These are phyloP conservation scores for Dryas octopetala DNA, from an alignment of 306 rosid genomes.

Conservation along the genomic window DNA sequence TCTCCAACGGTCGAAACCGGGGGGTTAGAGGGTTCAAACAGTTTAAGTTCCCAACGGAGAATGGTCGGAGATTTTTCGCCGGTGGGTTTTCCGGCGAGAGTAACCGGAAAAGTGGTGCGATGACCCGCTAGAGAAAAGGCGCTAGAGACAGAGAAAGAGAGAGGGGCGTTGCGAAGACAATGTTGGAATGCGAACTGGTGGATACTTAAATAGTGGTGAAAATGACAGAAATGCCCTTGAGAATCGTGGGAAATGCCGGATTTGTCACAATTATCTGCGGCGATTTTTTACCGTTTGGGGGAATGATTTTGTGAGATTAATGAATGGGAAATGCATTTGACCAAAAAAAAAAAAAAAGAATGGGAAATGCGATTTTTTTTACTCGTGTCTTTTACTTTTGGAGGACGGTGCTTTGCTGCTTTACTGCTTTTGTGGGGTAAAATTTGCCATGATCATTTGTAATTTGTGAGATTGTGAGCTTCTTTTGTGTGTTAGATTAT, in stretches of 20 bases:
- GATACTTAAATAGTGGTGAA: not conserved
- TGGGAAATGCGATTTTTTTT: not conserved
- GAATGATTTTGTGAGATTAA: slow-evolving; percentile 8
- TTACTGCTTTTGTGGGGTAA: too few species aligned
- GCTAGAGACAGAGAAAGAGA: slow-evolving; percentile 11
- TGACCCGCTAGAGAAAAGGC: slow-evolving; percentile 12
- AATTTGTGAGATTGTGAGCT: not conserved
- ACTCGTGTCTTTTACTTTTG: not conserved
- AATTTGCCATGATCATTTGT: not conserved
- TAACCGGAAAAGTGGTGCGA: slow-evolving; percentile 39
- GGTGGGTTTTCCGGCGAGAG: slow-evolving; percentile 33
- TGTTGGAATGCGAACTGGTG: slow-evolving; percentile 48
- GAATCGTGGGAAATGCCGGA: not conserved
- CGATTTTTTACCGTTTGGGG: slow-evolving; percentile 16
- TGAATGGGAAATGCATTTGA: not conserved
- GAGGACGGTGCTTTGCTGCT: too few species aligned
- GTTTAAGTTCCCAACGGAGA: slow-evolving; percentile 1
- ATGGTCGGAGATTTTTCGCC: not conserved
- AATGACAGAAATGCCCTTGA: not conserved
- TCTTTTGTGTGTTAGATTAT: not conserved
- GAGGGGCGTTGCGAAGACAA: slow-evolving; percentile 40
- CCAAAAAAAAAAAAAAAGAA: too few species aligned
- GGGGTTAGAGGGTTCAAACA: not conserved
- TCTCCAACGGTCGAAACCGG: not conserved
- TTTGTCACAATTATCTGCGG: slow-evolving; percentile 3